phyloP scores from a whole-genome alignment of 2,329 filamentous ascomycete species.

The Cryoendolithus antarcticus region DNA sequence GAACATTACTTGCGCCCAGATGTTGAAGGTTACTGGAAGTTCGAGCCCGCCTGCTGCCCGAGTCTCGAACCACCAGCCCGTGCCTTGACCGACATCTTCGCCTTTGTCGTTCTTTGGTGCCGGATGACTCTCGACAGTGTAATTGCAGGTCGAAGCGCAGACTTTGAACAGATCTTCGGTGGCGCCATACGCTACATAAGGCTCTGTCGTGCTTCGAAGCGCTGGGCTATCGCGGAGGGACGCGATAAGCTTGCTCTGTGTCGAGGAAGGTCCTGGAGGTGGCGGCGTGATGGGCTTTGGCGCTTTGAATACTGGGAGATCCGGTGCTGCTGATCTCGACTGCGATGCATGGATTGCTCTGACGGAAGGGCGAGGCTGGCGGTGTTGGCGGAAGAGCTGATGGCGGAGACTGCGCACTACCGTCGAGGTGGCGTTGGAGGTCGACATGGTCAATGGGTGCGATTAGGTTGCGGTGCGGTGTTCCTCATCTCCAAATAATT shows the following conservation, averaged over 20 bases:
- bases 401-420: too few species aligned
- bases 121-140: slow-evolving; percentile 58
- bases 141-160: slow-evolving; percentile 61
- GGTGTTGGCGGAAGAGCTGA: too few species aligned
- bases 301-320: too few species aligned
- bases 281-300: neutral
- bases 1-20: slow-evolving; percentile 93
- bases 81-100: slow-evolving; percentile 66
- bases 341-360: too few species aligned
- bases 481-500: too few species aligned
- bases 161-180: slow-evolving; percentile 69
- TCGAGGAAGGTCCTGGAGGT: slow-evolving; percentile 5
- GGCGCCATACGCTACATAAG: slow-evolving; percentile 67
- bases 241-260: slow-evolving; percentile 10
- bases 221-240: slow-evolving; percentile 12
- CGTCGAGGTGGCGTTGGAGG: too few species aligned
- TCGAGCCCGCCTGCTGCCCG: slow-evolving; percentile 36
- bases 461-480: too few species aligned
- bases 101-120: slow-evolving; percentile 63
- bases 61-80: slow-evolving; percentile 66
- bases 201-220: slow-evolving; percentile 39
- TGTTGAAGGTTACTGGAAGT: slow-evolving; percentile 78
- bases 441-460: too few species aligned
- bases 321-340: too few species aligned
- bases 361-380: too few species aligned